These are phyloP conservation scores for Lolium multiflorum DNA, from an alignment of 176 grass and related monocot genomes.

Conservation along the genomic window DNA sequence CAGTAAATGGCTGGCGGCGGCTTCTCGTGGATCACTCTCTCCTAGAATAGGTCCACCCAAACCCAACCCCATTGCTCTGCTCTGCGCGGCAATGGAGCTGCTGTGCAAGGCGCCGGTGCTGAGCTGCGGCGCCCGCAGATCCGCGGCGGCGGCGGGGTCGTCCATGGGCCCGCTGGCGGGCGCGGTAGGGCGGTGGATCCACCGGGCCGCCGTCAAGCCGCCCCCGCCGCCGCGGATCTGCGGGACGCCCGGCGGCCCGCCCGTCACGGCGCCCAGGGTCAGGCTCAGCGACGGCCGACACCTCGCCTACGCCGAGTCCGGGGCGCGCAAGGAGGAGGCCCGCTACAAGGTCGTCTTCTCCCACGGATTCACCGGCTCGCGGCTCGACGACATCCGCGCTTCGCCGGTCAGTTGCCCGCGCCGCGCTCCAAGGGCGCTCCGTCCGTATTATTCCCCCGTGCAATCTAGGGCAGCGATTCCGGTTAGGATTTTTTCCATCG, in stretches of 20 bases:
- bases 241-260: constrained; percentile 56
- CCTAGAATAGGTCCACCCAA: too few species aligned
- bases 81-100: constrained; percentile 42
- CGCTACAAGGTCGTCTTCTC: constrained; percentile 70
- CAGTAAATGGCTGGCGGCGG: too few species aligned
- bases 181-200: constrained; percentile 52
- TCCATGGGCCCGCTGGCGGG: constrained; percentile 38
- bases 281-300: constrained; percentile 68
- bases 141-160: background rate
- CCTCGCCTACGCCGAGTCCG: constrained; percentile 78
- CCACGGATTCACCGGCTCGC: constrained; percentile 75
- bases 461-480: background rate
- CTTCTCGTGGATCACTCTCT: too few species aligned
- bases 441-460: background rate
- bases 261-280: constrained; percentile 65
- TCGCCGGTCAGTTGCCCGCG: constrained; percentile 58
- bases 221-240: constrained; percentile 52
- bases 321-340: constrained; percentile 64
- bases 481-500: background rate
- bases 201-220: constrained; percentile 29
- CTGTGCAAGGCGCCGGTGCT: constrained; percentile 46
- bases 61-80: too few species aligned
- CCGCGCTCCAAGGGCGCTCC: background rate
- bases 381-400: constrained; percentile 48
- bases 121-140: constrained; percentile 41